Percentiles rank a stretch among this genome's conserved stretches.
phyloP scores from a whole-genome alignment of 2,329 filamentous ascomycete genomes.

The Phialophora expanda region DNA sequence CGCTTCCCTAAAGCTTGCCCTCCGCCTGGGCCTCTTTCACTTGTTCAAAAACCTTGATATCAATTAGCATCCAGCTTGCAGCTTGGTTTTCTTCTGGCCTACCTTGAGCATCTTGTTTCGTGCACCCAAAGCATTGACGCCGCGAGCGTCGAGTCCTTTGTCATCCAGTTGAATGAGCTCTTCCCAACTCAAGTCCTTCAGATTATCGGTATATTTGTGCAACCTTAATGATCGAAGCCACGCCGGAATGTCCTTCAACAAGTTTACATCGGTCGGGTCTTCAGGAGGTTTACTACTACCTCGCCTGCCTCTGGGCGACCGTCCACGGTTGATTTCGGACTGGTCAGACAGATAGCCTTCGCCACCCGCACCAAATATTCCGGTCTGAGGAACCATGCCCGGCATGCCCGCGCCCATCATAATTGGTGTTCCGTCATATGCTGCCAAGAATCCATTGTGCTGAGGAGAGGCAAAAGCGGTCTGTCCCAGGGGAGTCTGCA shows the following conservation, averaged over 20 bases:
- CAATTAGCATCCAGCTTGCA: conserved; percentile 41
- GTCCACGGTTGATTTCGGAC: conserved; percentile 85
- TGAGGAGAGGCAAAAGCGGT: conserved; percentile 81
- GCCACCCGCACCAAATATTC: conserved; percentile 70
- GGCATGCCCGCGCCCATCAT: conserved; percentile 73
- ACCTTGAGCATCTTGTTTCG: conserved; percentile 98
- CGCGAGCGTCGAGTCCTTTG: conserved; percentile 86
- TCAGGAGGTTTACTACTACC: conserved; percentile 97
- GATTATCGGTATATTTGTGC: conserved; percentile 98
- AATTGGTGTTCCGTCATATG: conserved; percentile 78
- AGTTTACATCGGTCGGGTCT: conserved; percentile 87
- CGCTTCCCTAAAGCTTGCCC: conserved; percentile 58
- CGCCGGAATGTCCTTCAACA: conserved; percentile 92
- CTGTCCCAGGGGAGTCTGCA: conserved; percentile 60
- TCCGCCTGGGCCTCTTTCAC: conserved; percentile 81
- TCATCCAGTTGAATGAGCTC: conserved; percentile 92
- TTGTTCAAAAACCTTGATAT: conserved; percentile 81
- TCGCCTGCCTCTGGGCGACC: conserved; percentile 87
- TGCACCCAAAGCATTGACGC: conserved; percentile 92
- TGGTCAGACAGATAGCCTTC: conserved; percentile 94
- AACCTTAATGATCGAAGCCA: conserved; percentile 94
- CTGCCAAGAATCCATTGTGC: conserved; percentile 90
- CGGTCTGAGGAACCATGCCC: conserved; percentile 65
- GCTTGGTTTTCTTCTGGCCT: conserved; percentile 39
- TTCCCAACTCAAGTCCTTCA: conserved; percentile 97